phyloP scores from a whole-genome alignment of 2,329 filamentous ascomycete genomes.

The Septoria petroselini region DNA sequence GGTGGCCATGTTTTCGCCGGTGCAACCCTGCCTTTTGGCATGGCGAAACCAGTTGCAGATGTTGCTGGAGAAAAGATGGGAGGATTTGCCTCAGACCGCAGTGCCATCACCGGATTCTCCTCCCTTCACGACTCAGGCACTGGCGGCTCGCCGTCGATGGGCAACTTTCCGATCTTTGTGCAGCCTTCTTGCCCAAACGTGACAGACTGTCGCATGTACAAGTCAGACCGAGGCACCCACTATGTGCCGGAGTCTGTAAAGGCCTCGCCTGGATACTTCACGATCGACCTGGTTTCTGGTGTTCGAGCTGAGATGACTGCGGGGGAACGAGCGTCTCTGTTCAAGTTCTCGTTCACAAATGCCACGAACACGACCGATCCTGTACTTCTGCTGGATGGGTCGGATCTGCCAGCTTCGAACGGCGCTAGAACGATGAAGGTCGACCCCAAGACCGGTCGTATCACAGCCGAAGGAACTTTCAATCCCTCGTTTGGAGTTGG shows the following conservation, averaged over 20 bases:
- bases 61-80: constrained; percentile 34
- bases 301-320: constrained; percentile 60
- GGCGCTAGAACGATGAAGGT: constrained; percentile 51
- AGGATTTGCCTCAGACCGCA: constrained; percentile 52
- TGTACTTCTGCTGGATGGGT: constrained; percentile 56
- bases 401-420: constrained; percentile 54
- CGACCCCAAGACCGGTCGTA: constrained; percentile 51
- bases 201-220: constrained; percentile 44
- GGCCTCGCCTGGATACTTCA: constrained; percentile 60
- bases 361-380: constrained; percentile 44
- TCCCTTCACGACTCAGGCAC: constrained; percentile 52
- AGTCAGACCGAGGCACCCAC: constrained; percentile 48
- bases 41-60: constrained; percentile 44
- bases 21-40: constrained; percentile 44
- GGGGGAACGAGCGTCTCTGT: constrained; percentile 56
- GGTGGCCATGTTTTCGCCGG: constrained; percentile 45
- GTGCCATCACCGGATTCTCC: constrained; percentile 44
- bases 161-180: constrained; percentile 69
- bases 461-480: constrained; percentile 58
- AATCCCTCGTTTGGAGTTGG: constrained; percentile 61
- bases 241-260: constrained; percentile 50
- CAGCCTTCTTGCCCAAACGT: constrained; percentile 60
- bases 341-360: constrained; percentile 55
- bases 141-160: constrained; percentile 57
- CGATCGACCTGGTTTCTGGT: constrained; percentile 53